Evolutionary conservation across 495 filamentous ascomycete genomes (phyloP), one percentile per base, ranked within the genome.

Genomic region (Pseudotulostoma volvatum): DNA sequence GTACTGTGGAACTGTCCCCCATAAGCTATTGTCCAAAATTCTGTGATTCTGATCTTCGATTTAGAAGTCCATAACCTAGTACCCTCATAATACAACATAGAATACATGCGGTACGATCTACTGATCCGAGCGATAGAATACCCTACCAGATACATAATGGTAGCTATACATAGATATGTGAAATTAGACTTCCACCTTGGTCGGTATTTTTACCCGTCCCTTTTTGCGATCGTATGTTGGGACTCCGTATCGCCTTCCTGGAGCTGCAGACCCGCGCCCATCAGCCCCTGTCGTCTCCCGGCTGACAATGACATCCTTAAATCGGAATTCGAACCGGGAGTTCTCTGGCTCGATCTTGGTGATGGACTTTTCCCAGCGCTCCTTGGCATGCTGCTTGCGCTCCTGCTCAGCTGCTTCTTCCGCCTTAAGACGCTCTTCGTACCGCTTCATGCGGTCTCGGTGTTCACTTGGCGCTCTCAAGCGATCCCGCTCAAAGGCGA

Each of bases 301-400:
- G 39, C 59, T 74, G 35, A 72, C 56, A 18, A 54, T 48, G 8
- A 64, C 63, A 41, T 88, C 72, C 57, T 74, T 66, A 50, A 97
- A 76, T 38, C 77, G 73, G 64, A 88, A 96, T 54, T 84, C 79
- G 61, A 79, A 92, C 38, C 82, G 70, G 16, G 76, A 69, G 4
- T 60, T 67, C 34, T 70, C 60, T 32, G 61, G 60, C 41, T 55
- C 51, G 7, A 67, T 50, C 44, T 65, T 65, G 34, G 47, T 59
- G 39, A 59, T 46, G 30, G 48, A 51, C 36, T 46, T 50, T 45
- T 64, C 60, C 33, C 61, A 52, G 19, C 48, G 55, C 19, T 65
- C 64, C 38, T 63, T 50, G 11, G 49, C 46, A 13, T 53, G 45
- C 35, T 49, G 57, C 39, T 55, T 57, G 42, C 49, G 54, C 48